phyloP scores from a whole-genome alignment of 805 yeast genomes.

The Monosporozyma aerobia region DNA sequence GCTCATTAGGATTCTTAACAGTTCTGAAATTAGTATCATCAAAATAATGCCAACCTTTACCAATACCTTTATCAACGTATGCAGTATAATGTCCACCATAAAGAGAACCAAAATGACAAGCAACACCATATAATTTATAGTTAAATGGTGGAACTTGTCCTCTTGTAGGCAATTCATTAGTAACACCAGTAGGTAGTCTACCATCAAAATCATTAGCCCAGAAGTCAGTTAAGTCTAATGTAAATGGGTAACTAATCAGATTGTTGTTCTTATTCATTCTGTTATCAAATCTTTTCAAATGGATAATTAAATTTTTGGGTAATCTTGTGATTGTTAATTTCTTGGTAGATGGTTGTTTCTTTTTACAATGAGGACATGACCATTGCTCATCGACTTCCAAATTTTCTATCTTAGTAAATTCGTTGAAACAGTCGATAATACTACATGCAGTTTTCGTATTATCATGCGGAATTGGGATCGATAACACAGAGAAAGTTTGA shows the following conservation, averaged over 20 bases:
- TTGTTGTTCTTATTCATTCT: constrained; percentile 46
- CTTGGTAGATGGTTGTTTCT: constrained; percentile 57
- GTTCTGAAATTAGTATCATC: constrained; percentile 68
- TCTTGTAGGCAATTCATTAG: constrained; percentile 47
- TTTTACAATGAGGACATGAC: constrained; percentile 72
- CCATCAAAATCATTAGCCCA: constrained; percentile 43
- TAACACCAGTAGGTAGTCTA: constrained; percentile 18
- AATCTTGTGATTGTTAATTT: constrained; percentile 65
- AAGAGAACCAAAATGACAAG: constrained; percentile 74
- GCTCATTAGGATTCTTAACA: constrained; percentile 41
- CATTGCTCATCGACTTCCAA: constrained; percentile 76
- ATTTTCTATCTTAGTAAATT: constrained; percentile 67
- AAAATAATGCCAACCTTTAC: constrained; percentile 67
- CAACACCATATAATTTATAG: constrained; percentile 71
- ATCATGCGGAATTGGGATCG: constrained; percentile 64
- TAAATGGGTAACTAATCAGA: constrained; percentile 58
- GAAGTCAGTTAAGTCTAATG: constrained; percentile 57
- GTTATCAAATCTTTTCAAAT: constrained; percentile 69
- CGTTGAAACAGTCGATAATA: constrained; percentile 62
- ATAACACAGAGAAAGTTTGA: constrained; percentile 70
- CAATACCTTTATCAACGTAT: constrained; percentile 54
- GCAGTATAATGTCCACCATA: constrained; percentile 87
- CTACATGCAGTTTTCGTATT: constrained; percentile 19
- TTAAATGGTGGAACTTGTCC: constrained; percentile 76
- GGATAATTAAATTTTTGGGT: constrained; percentile 71